Base-by-base conservation (phyloP, 1,139 yeast genomes). In the Hemisphaericaspora subhashii region DNA sequence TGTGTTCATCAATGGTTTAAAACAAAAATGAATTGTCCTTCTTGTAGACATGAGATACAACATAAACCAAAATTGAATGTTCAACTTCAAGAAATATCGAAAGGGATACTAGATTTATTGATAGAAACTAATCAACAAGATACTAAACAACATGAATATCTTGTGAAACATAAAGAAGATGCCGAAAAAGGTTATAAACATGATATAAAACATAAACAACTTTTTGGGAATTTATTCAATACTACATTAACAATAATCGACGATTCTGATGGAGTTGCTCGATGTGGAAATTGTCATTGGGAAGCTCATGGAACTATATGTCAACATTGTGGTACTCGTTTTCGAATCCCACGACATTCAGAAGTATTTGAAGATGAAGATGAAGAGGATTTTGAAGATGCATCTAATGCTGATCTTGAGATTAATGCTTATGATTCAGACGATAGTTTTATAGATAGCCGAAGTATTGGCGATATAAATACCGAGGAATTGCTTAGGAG, bases 231-330 rank as follows among this genome's bases (percentile, higher is more conserved):
- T 23, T 55, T 74, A 6, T 83, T 83, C 56, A 29, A 30, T 22
- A 60, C 74, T 17, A 75, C 79, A 1, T 58, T 70, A 24, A 80
- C 82, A 0, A 56, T 74, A 16, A 64, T 82, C 3, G 86, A 79
- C 46, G 74, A 68, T 38, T 81, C 81, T 18, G 96, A 87, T 55
- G 92, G 90, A 2, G 89, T 87, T 6, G 79, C 85, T 0, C 64
- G 95, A 40, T 87, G 96, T 55, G 79, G 87, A 2, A 72, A 76
- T 40, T 87, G 96, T 57, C 87, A 81, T 51, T 86, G 95, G 95
- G 95, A 87, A 55, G 80, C 85, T 3, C 74, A 69, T 45, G 83
- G 83, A 0, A 60, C 68, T 4, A 62, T 57, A 27, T 82, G 87
- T 50, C 61, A 72, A 6, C 78, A 79, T 47, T 81, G 87, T 54